Base-by-base conservation (phyloP, 108 stramenopile species). In the Fragilariopsis cylindrus region DNA sequence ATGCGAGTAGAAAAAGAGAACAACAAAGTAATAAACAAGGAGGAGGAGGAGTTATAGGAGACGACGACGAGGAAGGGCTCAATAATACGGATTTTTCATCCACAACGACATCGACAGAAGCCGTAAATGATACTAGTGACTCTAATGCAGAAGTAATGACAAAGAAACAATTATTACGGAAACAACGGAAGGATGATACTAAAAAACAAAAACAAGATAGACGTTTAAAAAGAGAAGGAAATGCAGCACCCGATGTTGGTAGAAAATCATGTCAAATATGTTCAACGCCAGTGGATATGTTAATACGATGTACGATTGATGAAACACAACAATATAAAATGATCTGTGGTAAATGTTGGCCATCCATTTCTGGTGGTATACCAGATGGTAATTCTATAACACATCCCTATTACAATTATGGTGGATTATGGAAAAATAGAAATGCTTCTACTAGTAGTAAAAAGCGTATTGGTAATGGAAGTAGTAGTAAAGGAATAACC, bases 311-410 rank as follows among this genome's bases (percentile, higher is more conserved):
- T 72, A 77, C 60, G 40, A 69, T 82, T 48, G 91, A 95, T 50
- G 72, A 65, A 13, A 69, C 79, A 8, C 71, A 70, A n/a, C 60
- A 82, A 19, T 93, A 88, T 89, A 76, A 80, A 30, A 92, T 95
- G 90, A 88, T 95, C 7, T 96, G 95, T 82, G 91, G 91, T 0
- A 85, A 79, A 49, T 96, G 95, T 65, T 96, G 95, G 95, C 83
- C 85, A 7, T 70, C 54, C 50, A 92, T 85, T 3, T 90, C 89
- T 57, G 95, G 95, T 8, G 95, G 95, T 9, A 90, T 96, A 5
- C 83, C 84, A 13, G 95, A 96, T 73, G 95, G 95, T 9, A 89
- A 92, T 75, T 82, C 77, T 18, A 67, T 76, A 47, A 63, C 62
- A 42, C 92, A 94, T 85, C 95, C 95, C n/a, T 78, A 88, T 77